Percentiles rank a stretch among this genome's conserved stretches.
Conservation (phyloP, 148 eudicot genomes). For the Vaccinium vitisidaea region DNA sequence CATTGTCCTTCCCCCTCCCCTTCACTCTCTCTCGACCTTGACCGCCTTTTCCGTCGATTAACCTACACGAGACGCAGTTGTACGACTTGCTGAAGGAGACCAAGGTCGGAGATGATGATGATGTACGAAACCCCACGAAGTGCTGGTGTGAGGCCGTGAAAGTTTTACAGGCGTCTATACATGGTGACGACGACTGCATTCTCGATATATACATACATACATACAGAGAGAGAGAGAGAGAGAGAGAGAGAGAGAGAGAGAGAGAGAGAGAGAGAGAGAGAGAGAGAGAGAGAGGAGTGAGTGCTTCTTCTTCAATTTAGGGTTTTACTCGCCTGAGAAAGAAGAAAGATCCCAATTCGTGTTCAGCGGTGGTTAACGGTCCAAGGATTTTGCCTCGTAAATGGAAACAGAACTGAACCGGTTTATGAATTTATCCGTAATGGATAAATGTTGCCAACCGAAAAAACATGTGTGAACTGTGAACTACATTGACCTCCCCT, state of each 20-base stretch:
- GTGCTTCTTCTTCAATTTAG: neutral
- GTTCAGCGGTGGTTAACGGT: neutral
- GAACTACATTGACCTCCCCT: too few relatives aligned
- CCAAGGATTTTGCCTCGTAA: neutral
- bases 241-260: neutral
- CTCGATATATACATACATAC: neutral
- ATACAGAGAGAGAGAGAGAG: neutral
- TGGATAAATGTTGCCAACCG: too few relatives aligned
- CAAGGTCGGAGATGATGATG: conserved; percentile 11
- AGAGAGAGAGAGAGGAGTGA: neutral
- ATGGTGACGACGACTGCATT: conserved; percentile 49
- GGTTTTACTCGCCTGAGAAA: neutral
- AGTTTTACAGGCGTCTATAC: conserved; percentile 38
- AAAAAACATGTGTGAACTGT: too few relatives aligned
- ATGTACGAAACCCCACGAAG: conserved; percentile 26
- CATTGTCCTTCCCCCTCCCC: conserved; percentile 73
- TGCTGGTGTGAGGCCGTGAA: conserved; percentile 23
- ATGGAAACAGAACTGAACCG: neutral
- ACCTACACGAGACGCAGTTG: conserved; percentile 42
- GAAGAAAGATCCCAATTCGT: neutral
- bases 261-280: too few relatives aligned
- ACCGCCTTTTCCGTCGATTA: conserved; percentile 10
- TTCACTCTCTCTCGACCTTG: conserved; percentile 34
- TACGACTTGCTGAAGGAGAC: conserved; percentile 17
- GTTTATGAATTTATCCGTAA: neutral